Evolutionary conservation across 108 stramenopile species (phyloP), one percentile per base, ranked within the genome.

Genomic region (Nitzschia sp.): DNA sequence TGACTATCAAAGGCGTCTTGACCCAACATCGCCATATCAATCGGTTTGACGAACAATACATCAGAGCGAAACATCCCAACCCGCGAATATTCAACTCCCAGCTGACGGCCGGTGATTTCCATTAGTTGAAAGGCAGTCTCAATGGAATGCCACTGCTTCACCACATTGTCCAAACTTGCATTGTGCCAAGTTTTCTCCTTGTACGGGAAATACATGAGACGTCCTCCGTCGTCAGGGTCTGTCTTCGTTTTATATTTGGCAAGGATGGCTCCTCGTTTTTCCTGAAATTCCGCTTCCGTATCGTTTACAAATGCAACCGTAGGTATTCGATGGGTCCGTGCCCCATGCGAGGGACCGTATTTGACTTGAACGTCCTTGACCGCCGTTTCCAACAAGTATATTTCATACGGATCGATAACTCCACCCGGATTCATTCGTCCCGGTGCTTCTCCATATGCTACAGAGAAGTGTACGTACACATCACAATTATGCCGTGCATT

Each of bases 391-490:
- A 87, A 31, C 38, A 65, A 57, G 26, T 58, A 72, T 3, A 84
- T 64, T 36, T 84, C 77, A 21, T 67, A 27, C 27, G 86, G 71
- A 59, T 73, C 25, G 33, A 83, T 53, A 50, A 28, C 57, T 34
- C 84, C 84, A 19, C 77, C 75, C 0, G 19, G 25, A 44, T 69
- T 71, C 3, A 62, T 44, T 34, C 82, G 66, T 23, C 79, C 71
- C 8, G 71, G 44, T 5, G 44, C 56, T 68, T 80, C 82, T 58
- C 71, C 36, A 3, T 68, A 57, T 26, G 50, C 66, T 45, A 57
- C 25, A 62, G 76, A 71, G 23, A 54, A 67, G 36, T 83, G 79
- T 0, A 82, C 76, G 50, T 67, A 86, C 33, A 75, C 54, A 58
- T 84, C 79, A 46, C 83, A 84, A n/a, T n/a, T n/a, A n/a, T n/a